A percentile compares a stretch with the other conserved stretches of the same genome.
Evolutionary conservation across 2,329 filamentous ascomycete genomes (phyloP).

Genomic region (Alternaria triticina): DNA sequence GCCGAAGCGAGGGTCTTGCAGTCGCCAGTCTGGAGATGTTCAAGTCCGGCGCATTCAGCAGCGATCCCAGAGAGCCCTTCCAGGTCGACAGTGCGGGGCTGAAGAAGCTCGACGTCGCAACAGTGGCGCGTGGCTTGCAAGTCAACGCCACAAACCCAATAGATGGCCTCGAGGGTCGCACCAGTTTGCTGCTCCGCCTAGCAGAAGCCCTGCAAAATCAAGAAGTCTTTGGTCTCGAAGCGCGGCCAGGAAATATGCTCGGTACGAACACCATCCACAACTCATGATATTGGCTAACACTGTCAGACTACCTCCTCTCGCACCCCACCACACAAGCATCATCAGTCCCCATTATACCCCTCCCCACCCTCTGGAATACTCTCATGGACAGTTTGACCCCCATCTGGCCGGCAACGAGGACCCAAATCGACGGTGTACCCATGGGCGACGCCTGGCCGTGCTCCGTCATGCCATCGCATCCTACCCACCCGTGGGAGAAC

Average conservation of each 20-base stretch:
- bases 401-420: conserved; percentile 89
- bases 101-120: conserved; percentile 73
- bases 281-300: conserved; percentile 13
- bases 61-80: conserved; percentile 77
- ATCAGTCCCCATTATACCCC: conserved; percentile 82
- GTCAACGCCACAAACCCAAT: conserved; percentile 81
- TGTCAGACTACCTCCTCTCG: conserved; percentile 83
- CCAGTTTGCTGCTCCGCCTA: conserved; percentile 77
- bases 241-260: conserved; percentile 91
- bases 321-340: conserved; percentile 89
- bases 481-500: conserved; percentile 74
- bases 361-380: conserved; percentile 88
- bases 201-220: conserved; percentile 77
- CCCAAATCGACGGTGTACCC: conserved; percentile 82
- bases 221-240: conserved; percentile 83
- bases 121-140: conserved; percentile 82
- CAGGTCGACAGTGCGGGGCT: conserved; percentile 89
- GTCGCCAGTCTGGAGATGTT: conserved; percentile 87
- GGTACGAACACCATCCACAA: conserved; percentile 60
- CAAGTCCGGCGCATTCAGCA: conserved; percentile 87
- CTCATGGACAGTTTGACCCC: conserved; percentile 84
- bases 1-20: conserved; percentile 86
- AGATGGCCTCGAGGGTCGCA: conserved; percentile 83
- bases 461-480: conserved; percentile 77
- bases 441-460: conserved; percentile 96